Conservation (phyloP, 352 stramenopile species). For the Phytopythium montanum region DNA sequence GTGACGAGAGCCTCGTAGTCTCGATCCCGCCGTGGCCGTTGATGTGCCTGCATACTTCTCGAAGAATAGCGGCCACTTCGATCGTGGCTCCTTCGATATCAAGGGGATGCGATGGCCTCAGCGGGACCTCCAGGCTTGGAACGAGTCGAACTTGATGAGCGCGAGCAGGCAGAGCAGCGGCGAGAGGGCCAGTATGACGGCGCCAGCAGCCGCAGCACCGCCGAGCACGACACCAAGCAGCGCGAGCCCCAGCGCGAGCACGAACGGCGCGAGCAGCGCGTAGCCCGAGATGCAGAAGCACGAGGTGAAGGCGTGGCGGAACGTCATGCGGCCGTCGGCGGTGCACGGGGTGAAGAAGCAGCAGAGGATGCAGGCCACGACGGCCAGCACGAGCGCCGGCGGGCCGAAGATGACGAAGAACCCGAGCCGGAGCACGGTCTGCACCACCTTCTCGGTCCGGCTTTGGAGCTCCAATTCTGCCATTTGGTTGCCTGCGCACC, state of each 20-base stretch:
- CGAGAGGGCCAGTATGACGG: constrained; percentile 22
- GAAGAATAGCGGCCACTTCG: neutral
- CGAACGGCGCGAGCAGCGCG: constrained; percentile 43
- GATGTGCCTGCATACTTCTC: neutral
- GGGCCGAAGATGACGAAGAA: constrained; percentile 70
- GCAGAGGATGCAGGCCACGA: constrained; percentile 50
- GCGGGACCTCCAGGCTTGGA: constrained; percentile 7
- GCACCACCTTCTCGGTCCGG: constrained; percentile 28
- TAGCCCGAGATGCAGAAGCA: constrained; percentile 62
- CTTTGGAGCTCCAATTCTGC: constrained; percentile 48
- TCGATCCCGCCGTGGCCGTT: neutral
- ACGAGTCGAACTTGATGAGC: constrained; percentile 15
- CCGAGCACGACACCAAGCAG: constrained; percentile 23
- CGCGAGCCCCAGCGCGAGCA: constrained; percentile 26
- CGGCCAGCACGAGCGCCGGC: constrained; percentile 50
- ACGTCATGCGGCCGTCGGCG: constrained; percentile 30
- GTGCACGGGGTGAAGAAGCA: constrained; percentile 71
- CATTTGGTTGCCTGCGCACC: constrained; percentile 74
- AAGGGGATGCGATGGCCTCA: neutral
- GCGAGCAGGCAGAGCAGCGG: constrained; percentile 25
- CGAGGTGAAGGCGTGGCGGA: constrained; percentile 54
- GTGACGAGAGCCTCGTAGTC: neutral
- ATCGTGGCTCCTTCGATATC: neutral
- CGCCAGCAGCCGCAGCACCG: constrained; percentile 19
- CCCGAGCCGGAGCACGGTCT: constrained; percentile 32